Evolutionary conservation across 495 filamentous ascomycete genomes (phyloP), one percentile per base, ranked within the genome.

Genomic region (Aspergillus egyptiacus): DNA sequence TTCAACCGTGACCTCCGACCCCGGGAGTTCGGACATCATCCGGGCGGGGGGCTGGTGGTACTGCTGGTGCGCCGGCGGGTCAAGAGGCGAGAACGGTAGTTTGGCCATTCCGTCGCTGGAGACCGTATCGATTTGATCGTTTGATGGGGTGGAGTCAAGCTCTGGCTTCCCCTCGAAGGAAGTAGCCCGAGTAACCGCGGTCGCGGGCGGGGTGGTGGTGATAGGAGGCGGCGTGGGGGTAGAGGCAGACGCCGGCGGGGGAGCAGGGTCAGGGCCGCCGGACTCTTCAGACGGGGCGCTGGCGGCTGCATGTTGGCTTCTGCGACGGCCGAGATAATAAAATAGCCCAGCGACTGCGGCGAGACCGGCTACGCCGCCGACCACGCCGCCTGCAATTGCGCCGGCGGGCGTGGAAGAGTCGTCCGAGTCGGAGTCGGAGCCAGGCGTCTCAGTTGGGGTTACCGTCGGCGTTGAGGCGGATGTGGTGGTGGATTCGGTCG

Each of bases 291-390:
- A 17, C 18, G 7, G 35, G n/a, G 27, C n/a, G 35, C 13, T 48
- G 24, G 5, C 1, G 11, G 1, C 5, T 3, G 10, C 15, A 7
- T 14, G 46, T 3, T 1, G 23, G 24, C 2, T 27, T 11, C 2
- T n/a, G n/a, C 46, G 46, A 19, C 46, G 44, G 13, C 44, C 46
- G 10, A 48, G 46, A 25, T 40, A 48, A 27, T 40, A 48, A 25
- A 48, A 48, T 2, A 48, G 19, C 3, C 17, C 35, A 5, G 35
- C 46, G 15, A 48, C 24, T 19, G 24, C 25, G 2, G 25, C 46
- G 13, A 40, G 1, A 2, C 25, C 46, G 11, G 46, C 35, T 9
- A 40, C 18, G 9, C 34, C 35, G 15, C 25, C 46, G 13, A 48
- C 25, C 1, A 48, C 46, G 24, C 35, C 36, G 3, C 46, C 46